Base-by-base conservation (phyloP, 2,329 filamentous ascomycete species). In the Microdochium nivale region DNA sequence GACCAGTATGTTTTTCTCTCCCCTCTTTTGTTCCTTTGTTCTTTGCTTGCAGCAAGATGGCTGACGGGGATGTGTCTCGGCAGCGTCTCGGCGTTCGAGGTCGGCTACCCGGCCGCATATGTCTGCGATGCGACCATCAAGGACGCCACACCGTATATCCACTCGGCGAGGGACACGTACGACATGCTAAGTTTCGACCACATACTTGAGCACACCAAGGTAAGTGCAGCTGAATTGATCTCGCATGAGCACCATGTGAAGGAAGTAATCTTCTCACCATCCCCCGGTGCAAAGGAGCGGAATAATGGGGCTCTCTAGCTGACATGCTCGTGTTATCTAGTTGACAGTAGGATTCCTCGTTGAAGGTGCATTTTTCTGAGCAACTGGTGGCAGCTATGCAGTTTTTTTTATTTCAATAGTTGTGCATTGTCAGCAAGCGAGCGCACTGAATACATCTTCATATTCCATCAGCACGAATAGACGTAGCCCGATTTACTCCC, bases 161-260 rank as follows among this genome's bases (percentile, higher is more conserved):
- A 91, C 69, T 82, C 82, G 0, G 84, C 83, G 0, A 78, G 84
- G 54, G 88, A 91, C 63, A 81, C 80, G 62, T 81, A 90, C 57
- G 77, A 86, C 62, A 83, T 81, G 56, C 69, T 91, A 52, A 83
- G 75, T 60, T 85, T 84, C 62, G 74, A 79, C 57, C 83, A 86
- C 64, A 82, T 85, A 72, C 67, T 83, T 13, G 79, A 86, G 68
- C 83, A 86, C 62, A 80, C 80, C 25, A 60, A 61, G 52, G 59
- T 44, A 44, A 11, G 40, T 23, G 5, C 27, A n/a, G n/a, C n/a
- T 30, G 5, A 30, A 30, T 30, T 5, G 11, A 30, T 30, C 27
- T 30, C 27, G 11, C 27, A 30, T 30, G 27, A 30, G 11, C 5
- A 30, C n/a, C n/a, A n/a, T n/a, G n/a, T n/a, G n/a, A n/a, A n/a